Evolutionary conservation across 495 filamentous ascomycete species (phyloP).

Genomic region (Neurospora tetraspora): DNA sequence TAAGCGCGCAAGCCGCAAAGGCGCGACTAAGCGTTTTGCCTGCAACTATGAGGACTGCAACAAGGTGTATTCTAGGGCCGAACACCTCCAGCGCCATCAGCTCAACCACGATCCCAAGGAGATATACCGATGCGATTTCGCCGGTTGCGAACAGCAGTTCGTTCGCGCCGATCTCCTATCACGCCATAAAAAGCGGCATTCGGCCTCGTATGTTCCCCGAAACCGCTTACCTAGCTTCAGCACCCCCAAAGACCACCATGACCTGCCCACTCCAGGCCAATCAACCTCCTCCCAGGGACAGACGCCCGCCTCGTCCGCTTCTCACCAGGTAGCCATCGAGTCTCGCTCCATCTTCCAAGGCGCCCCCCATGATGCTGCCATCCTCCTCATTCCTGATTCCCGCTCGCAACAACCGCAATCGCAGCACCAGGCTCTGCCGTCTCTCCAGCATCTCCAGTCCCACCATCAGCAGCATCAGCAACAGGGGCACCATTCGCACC

Average conservation of each 20-base stretch:
- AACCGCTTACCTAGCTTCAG: constrained; percentile 75
- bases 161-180: constrained; percentile 87
- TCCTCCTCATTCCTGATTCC: constrained; percentile 35
- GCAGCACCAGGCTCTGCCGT: constrained; percentile 8
- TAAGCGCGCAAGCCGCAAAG: constrained; percentile 42
- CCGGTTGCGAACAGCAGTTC: constrained; percentile 79
- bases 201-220: constrained; percentile 78
- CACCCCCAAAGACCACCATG: constrained; percentile 30
- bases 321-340: constrained; percentile 18
- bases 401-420: constrained; percentile 18
- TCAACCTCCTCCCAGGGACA: constrained; percentile 10
- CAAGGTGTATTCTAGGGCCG: constrained; percentile 89
- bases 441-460: not conserved
- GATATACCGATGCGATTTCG: constrained; percentile 88
- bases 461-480: not conserved
- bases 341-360: constrained; percentile 26
- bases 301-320: constrained; percentile 8
- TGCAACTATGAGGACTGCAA: constrained; percentile 80
- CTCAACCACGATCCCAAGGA: constrained; percentile 74
- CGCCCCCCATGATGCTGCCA: constrained; percentile 38
- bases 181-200: constrained; percentile 87
- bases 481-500: not conserved
- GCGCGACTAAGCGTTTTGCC: constrained; percentile 50
- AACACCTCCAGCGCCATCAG: constrained; percentile 65
- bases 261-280: constrained; percentile 9